Conservation (phyloP, 345 rosid genomes). For the Brassica cretica region DNA sequence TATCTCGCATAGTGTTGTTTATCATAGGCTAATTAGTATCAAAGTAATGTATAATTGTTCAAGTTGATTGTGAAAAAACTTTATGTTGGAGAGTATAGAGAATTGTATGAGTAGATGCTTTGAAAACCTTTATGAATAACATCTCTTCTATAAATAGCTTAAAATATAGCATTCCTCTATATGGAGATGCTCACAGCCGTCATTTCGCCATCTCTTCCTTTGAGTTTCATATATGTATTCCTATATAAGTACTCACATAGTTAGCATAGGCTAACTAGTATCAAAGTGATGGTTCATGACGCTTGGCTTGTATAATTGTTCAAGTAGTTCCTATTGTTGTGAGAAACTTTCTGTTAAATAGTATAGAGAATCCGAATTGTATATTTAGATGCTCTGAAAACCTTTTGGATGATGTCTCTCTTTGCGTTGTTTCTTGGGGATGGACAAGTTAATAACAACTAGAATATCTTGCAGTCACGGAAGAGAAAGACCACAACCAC, state of each 20-base stretch:
- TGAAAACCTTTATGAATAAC: neutral
- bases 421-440: slow-evolving; percentile 7
- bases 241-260: neutral
- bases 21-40: slow-evolving; percentile 19
- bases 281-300: neutral
- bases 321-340: slow-evolving; percentile 4
- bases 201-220: neutral
- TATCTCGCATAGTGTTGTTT: neutral
- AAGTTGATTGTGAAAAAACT: neutral
- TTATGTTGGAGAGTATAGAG: slow-evolving; percentile 15
- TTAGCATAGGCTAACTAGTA: slow-evolving; percentile 20
- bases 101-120: neutral
- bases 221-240: neutral
- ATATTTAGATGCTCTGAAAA: neutral
- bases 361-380: neutral
- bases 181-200: neutral
- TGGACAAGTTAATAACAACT: slow-evolving; percentile 23
- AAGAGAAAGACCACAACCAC: slow-evolving; percentile 53
- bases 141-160: neutral
- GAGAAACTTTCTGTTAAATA: slow-evolving; percentile 14
- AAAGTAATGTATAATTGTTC: neutral
- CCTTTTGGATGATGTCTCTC: slow-evolving; percentile 4
- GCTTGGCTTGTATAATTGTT: slow-evolving; percentile 2
- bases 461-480: slow-evolving; percentile 48
- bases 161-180: neutral